Conservation (phyloP, 345 rosid genomes). For the Linum usitatissimum region DNA sequence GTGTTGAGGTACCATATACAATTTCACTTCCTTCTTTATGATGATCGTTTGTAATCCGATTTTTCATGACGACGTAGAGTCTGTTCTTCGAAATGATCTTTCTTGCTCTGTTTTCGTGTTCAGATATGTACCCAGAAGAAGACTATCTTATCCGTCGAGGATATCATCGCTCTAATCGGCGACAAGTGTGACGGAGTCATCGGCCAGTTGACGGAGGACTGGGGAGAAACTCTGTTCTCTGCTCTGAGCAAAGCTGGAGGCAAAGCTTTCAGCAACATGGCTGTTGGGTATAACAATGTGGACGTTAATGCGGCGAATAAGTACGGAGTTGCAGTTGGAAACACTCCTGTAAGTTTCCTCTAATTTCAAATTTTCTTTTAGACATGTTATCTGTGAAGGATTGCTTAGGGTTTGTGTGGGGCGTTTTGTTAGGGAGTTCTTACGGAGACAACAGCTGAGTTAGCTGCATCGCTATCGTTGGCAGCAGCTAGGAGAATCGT, state of each 20-base stretch:
- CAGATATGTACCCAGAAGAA: slow-evolving; percentile 91
- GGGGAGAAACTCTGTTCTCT: slow-evolving; percentile 90
- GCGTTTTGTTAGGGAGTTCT: slow-evolving; percentile 61
- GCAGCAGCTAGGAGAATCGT: slow-evolving; percentile 93
- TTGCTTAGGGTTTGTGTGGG: background rate
- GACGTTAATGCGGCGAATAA: slow-evolving; percentile 91
- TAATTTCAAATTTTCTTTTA: background rate
- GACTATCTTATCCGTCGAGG: slow-evolving; percentile 87
- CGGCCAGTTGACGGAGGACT: slow-evolving; percentile 89
- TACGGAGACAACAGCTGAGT: slow-evolving; percentile 93
- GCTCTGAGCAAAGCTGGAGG: slow-evolving; percentile 92
- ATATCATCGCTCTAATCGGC: slow-evolving; percentile 75
- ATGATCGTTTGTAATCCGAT: too few species aligned
- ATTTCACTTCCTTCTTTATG: background rate
- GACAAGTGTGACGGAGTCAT: slow-evolving; percentile 90
- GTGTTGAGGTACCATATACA: slow-evolving; percentile 55
- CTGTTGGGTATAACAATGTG: slow-evolving; percentile 96
- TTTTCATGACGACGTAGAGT: too few species aligned
- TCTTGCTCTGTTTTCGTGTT: background rate
- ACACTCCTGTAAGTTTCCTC: slow-evolving; percentile 62
- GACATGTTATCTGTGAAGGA: background rate
- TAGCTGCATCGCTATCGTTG: slow-evolving; percentile 87
- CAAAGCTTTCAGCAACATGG: slow-evolving; percentile 93
- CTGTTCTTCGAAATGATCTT: background rate
- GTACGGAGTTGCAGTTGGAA: slow-evolving; percentile 89